Conservation (phyloP, 768 basidiomycete genomes). For the Suillus spraguei region DNA sequence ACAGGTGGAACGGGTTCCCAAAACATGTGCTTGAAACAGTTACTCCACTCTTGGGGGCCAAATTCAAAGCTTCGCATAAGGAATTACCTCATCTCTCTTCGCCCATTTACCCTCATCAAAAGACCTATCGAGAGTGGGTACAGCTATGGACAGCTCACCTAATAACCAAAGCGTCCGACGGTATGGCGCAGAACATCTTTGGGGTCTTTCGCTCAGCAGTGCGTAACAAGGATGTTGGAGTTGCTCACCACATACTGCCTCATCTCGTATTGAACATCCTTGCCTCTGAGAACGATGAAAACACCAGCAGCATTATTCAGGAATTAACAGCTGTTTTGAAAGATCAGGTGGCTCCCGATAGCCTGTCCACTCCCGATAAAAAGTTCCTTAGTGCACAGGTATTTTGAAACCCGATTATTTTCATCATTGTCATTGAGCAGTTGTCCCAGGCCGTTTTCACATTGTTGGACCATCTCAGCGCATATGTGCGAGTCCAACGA, state of each 20-base stretch:
- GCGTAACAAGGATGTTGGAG: constrained; percentile 87
- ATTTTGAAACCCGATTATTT: constrained; percentile 13
- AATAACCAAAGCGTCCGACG: constrained; percentile 63
- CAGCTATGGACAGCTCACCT: constrained; percentile 86
- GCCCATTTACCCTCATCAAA: constrained; percentile 76
- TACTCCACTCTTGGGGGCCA: constrained; percentile 76
- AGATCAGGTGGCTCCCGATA: constrained; percentile 76
- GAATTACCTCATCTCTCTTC: constrained; percentile 44
- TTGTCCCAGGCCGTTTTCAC: constrained; percentile 84
- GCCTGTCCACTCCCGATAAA: constrained; percentile 70
- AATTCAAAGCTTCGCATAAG: constrained; percentile 56
- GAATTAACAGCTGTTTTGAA: constrained; percentile 84
- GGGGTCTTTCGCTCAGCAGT: constrained; percentile 76
- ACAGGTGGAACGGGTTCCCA: constrained; percentile 78
- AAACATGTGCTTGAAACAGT: constrained; percentile 86
- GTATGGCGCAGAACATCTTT: constrained; percentile 70
- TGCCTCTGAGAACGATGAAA: constrained; percentile 67
- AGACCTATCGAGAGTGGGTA: constrained; percentile 97
- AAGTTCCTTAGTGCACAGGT: constrained; percentile 95
- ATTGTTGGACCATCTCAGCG: constrained; percentile 92
- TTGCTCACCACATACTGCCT: constrained; percentile 90
- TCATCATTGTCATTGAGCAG: background rate
- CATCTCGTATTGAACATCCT: constrained; percentile 89
- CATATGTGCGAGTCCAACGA: constrained; percentile 79
- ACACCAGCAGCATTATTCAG: constrained; percentile 61